Evolutionary conservation across 192 early-diverging fungal species (phyloP).

Genomic region (Linnemannia exigua): DNA sequence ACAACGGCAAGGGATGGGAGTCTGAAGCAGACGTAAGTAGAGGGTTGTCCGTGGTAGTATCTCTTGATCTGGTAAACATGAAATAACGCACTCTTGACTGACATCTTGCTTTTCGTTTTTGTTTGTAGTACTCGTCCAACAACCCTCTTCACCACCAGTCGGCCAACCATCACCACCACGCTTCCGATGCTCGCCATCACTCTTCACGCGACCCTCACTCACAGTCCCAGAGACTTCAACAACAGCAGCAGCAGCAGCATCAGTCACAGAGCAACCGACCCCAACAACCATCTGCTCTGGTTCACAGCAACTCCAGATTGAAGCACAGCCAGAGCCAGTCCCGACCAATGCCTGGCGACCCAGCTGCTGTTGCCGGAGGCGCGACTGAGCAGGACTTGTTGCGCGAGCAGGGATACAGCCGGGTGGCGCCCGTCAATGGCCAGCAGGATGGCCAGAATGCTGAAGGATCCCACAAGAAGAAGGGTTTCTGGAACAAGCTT

Average conservation of each 20-base stretch:
- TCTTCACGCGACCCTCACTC: conserved; percentile 33
- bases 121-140: conserved; percentile 34
- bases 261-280: conserved; percentile 16
- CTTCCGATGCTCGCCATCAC: conserved; percentile 26
- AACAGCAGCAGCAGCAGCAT: conserved; percentile 24
- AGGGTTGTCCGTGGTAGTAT: neutral
- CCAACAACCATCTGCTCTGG: conserved; percentile 44
- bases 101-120: neutral
- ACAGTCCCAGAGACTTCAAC: conserved; percentile 38
- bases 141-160: conserved; percentile 47
- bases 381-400: conserved; percentile 35
- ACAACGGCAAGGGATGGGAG: conserved; percentile 69
- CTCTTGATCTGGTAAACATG: neutral
- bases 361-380: neutral
- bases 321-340: conserved; percentile 42
- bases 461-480: conserved; percentile 53
- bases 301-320: conserved; percentile 51
- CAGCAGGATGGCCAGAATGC: conserved; percentile 27
- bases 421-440: conserved; percentile 27
- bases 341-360: neutral
- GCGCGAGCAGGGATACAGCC: conserved; percentile 48
- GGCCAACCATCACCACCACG: conserved; percentile 21
- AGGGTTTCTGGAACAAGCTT: conserved; percentile 60
- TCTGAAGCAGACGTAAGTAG: conserved; percentile 51
- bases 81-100: neutral